Evolutionary conservation across 2,329 filamentous ascomycete genomes (phyloP), one percentile per base, ranked within the genome.

Genomic region (Teratosphaeria zuluensis): DNA sequence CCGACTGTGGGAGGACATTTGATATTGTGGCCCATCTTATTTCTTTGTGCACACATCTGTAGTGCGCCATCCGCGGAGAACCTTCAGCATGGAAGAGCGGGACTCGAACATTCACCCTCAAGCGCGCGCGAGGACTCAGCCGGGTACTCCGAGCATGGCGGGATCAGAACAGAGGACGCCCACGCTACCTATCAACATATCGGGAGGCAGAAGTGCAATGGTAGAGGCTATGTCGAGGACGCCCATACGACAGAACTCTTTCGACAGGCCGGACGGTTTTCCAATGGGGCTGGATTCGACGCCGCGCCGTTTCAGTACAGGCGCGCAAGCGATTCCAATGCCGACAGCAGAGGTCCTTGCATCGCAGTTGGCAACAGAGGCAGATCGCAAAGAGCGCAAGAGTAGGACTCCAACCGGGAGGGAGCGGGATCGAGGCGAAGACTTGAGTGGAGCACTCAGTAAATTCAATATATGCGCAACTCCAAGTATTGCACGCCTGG

Each of bases 401-500:
- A 58, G 63, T 21, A 56, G 63, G 51, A 67, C 63, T 14, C 65
- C 65, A 12, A 63, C 6, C 19, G 42, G 42, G 16, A 64, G 54
- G 68, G 68, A 11, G 57, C 60, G 51, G 62, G 32, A 14, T 31
- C n/a, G 28, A 35, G 32, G 32, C 14, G 52, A 68, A 52, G 64
- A 69, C n/a, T 56, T 69, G 52, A 63, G 58, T 12, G 62, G 63
- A 11, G 65, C 66, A 16, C 60, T 68, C 38, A 57, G 58, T 63
- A 51, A 60, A 42, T 70, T 71, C 62, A 63, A 65, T 11, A 59
- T 70, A 38, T 63, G 63, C 57, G 63, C 65, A 6, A 67, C 66
- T 9, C 70, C 69, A n/a, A 62, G 58, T 30, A 69, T 71, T 35
- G 70, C 69, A 12, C 64, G 71, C 9, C 80, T 92, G 65, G 82